Percentiles rank a stretch among this genome's conserved stretches.
Evolutionary conservation across 371 early-diverging fungal genomes (phyloP).

Genomic region (Mucor lusitanicus): DNA sequence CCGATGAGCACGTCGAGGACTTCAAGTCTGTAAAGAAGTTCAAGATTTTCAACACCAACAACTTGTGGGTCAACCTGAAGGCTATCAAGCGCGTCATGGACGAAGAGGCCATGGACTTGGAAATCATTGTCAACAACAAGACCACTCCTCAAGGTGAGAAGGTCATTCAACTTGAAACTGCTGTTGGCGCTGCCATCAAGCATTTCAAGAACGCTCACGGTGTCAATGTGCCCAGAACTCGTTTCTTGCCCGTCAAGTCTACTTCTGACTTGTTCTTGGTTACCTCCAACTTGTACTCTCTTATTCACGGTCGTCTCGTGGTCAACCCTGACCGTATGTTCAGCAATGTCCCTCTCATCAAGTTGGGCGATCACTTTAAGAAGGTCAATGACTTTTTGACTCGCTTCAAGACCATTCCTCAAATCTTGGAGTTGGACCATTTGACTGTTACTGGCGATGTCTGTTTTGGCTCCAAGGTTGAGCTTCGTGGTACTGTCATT

Average conservation of each 20-base stretch:
- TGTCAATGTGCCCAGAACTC: conserved; percentile 96
- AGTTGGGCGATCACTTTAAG: conserved; percentile 98
- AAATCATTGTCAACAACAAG: conserved; percentile 99
- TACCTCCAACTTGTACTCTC: conserved; percentile 92
- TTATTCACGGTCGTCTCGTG: conserved; percentile 90
- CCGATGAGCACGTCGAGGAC: conserved; percentile 96
- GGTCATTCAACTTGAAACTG: conserved; percentile 99
- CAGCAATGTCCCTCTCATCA: conserved; percentile 93
- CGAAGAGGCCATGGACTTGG: conserved; percentile 83
- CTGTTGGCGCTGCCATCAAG: conserved; percentile 99
- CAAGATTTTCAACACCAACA: conserved; percentile 99
- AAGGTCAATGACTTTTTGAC: conserved; percentile 76
- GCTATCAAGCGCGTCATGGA: conserved; percentile 95
- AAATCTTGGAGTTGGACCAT: conserved; percentile 98
- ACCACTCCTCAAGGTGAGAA: conserved; percentile 86
- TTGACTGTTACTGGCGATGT: conserved; percentile 99
- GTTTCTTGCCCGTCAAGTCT: conserved; percentile 99
- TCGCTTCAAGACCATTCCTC: conserved; percentile 93
- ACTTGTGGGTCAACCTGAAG: conserved; percentile 96
- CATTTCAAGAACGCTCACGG: conserved; percentile 97
- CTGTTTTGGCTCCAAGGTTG: conserved; percentile 93
- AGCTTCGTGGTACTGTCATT: conserved; percentile 97
- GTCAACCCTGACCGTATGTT: conserved; percentile 94
- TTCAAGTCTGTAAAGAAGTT: conserved; percentile 99
- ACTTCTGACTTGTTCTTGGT: conserved; percentile 98